Percentiles rank a stretch among this genome's conserved stretches.
phyloP scores from a whole-genome alignment of 2,329 filamentous ascomycete species.

The Pezicula rhizophila region DNA sequence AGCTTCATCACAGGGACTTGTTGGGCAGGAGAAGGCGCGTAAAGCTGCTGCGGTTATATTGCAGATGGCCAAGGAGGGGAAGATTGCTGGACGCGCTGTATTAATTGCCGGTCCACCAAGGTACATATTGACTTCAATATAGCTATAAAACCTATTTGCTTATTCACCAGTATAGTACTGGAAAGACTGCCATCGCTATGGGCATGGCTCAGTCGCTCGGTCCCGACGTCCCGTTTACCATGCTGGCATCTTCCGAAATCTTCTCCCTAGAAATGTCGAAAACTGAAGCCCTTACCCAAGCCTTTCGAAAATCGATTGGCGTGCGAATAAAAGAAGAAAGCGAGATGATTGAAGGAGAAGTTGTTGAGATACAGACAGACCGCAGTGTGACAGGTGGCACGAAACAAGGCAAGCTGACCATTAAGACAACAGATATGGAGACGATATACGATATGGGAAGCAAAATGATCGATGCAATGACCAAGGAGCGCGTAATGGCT shows the following conservation, averaged over 20 bases:
- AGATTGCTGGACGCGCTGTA: constrained; percentile 92
- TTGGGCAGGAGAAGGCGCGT: constrained; percentile 92
- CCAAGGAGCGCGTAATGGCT: constrained; percentile 97
- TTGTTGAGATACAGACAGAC: constrained; percentile 98
- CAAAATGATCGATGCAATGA: constrained; percentile 99
- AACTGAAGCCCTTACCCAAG: constrained; percentile 94
- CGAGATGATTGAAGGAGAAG: constrained; percentile 98
- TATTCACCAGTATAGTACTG: constrained; percentile 55
- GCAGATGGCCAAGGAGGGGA: constrained; percentile 98
- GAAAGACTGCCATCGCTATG: constrained; percentile 98
- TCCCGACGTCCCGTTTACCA: constrained; percentile 91
- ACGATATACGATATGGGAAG: constrained; percentile 99
- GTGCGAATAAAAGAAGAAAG: constrained; percentile 98
- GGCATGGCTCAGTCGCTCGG: constrained; percentile 96
- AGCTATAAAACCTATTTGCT: neutral
- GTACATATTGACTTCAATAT: constrained; percentile 32
- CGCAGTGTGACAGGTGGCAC: constrained; percentile 92
- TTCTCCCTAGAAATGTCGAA: constrained; percentile 99
- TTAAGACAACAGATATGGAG: constrained; percentile 99
- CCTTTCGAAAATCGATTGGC: constrained; percentile 97
- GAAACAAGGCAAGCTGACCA: constrained; percentile 97
- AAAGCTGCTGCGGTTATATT: constrained; percentile 95
- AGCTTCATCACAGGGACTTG: constrained; percentile 79
- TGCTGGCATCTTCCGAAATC: constrained; percentile 91
- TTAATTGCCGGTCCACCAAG: constrained; percentile 91